Base-by-base conservation (phyloP, 352 stramenopile species). In the Peronospora destructor region DNA sequence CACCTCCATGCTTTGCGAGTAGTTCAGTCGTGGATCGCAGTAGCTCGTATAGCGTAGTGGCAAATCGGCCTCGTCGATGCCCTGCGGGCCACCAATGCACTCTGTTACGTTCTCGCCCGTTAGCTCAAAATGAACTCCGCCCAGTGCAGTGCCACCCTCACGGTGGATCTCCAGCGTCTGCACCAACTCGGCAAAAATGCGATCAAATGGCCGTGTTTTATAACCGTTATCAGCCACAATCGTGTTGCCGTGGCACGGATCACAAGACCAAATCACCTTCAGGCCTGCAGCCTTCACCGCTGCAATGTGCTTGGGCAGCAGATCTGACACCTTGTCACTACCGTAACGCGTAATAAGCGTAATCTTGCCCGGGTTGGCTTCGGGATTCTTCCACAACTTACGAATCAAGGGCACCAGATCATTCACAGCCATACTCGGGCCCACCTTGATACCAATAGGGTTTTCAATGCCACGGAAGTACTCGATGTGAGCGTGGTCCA, bases 41-140 rank as follows among this genome's bases (percentile, higher is more conserved):
- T 90, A 93, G 48, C 95, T 99, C 52, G 94, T 88, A 85, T 98
- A 99, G 49, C 91, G 83, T 54, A 91, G 69, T 14, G 71, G 81
- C 25, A 99, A 73, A 50, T 97, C 92, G 10, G 85, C 72, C 64
- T 98, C 94, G 35, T 86, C 94, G 23, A 99, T 89, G 49, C 84
- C 84, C 51, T 96, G 83, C 0, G 97, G 80, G 17, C 96, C 96
- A 47, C 96, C 96, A 47, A 96, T 97, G 72, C 96, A 99, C 73
- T 99, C 96, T 1, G 96, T 99, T 26, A 99, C 96, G 77, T 99
- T 96, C 64, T 99, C 93, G 37, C 96, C 96, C 16, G 96, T 99
- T 71, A 98, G 94, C 65, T 99, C 96, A 61, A 99, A 88, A 65
- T 99, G 88, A 33, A 97, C 87, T 26, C 91, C 96, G 29, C 95